Evolutionary conservation across 768 basidiomycete species (phyloP), one percentile per base, ranked within the genome.

Genomic region (Hericium coralloides): DNA sequence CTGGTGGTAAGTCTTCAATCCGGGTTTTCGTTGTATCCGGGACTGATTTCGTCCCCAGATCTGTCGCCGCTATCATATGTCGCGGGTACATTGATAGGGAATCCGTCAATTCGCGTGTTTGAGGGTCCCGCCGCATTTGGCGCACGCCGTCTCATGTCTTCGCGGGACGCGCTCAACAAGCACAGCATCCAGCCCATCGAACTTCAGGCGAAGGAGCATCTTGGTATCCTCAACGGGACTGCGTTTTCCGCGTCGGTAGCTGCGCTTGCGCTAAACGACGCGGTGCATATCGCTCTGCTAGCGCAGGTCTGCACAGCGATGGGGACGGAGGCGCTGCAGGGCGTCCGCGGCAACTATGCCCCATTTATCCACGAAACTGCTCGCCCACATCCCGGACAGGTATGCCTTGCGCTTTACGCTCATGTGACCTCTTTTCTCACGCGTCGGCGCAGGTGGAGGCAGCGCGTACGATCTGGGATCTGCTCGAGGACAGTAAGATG

Each of bases 301-400:
- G 76, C 86, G 12, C 79, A 90, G 76, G 79, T 86, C 6, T 79
- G 83, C 63, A 93, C 91, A 0, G 91, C 91, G 0, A 79, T 94
- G 79, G 89, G 90, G 15, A 81, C 85, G 4, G 92, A 94, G 67
- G 91, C 90, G 6, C 79, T 93, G 60, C 70, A 82, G 38, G 92
- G 92, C 17, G 78, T 83, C 15, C 82, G 82, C 22, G 83, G 76
- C 12, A 85, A 84, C 0, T 89, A 85, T 64, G 85, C 83, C 58
- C 80, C 86, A 2, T 94, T 94, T 74, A 88, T 94, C 58, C 84
- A 87, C 67, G 76, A 79, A 55, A 71, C 77, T 38, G 81, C 85
- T 15, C 83, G 92, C 10, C 92, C 92, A 7, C 92, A 94, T 68
- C 85, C 88, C 5, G 91, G 91, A 53, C 91, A 92, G 73, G 79